Base-by-base conservation (phyloP, 768 basidiomycete species). In the Coprinopsis cinerea region DNA sequence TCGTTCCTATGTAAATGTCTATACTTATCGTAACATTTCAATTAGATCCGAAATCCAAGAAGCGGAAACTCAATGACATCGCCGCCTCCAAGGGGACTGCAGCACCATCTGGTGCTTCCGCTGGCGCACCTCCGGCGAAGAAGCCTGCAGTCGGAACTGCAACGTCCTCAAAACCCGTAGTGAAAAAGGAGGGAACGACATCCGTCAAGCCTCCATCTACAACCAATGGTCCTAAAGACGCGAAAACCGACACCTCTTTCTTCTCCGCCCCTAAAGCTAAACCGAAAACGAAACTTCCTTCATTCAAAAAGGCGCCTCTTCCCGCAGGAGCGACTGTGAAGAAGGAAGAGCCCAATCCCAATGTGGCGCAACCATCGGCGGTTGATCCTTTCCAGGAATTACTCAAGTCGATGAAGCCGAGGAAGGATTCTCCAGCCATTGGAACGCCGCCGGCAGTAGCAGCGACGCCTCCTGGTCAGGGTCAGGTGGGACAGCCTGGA, bases 231-330 rank as follows among this genome's bases (percentile, higher is more conserved):
- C 63, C 67, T 1, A 61, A 70, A 2, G 87, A 86, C 56, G 85
- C 87, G 15, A 86, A 89, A 69, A 83, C 87, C 11, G 90, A 92
- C 64, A 85, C 84, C 41, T 89, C 87, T 1, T 92, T 92, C 66
- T 92, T 92, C 66, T 91, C 89, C 47, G 84, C 85, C 34, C 86
- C 88, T 4, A 92, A n/a, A n/a, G n/a, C n/a, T n/a, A n/a, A 91
- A 62, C 79, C 83, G 17, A 91, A 90, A 60, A 79, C 85, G 25
- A 88, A 86, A 65, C 70, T 92, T 18, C 90, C 90, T 10, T 88
- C 78, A 48, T 92, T 92, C 74, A 91, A 85, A 70, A 92, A 92
- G 65, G 85, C 82, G 10, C 76, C 67, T 6, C 49, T 57, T 0
- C 55, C 66, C 6, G 15, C 50, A 24, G 5, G 41, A 25, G 44